Conservation (phyloP, 1,284 basidiomycete genomes). For the Tilletiaria anomala region DNA sequence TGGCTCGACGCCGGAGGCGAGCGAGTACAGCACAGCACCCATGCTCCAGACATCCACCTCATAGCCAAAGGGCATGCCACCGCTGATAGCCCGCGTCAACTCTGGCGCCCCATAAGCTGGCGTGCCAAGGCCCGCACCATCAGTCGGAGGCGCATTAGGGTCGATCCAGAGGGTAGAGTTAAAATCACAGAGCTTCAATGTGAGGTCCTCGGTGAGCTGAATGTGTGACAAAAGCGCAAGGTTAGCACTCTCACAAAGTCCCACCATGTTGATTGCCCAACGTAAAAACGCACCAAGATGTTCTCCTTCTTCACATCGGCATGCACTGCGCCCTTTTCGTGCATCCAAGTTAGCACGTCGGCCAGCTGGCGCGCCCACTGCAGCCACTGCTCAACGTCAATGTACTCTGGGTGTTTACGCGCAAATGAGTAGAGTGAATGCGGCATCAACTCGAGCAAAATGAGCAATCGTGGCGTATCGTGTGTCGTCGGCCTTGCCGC, state of each 20-base stretch:
- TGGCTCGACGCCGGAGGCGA: conserved; percentile 30
- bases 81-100: conserved; percentile 9
- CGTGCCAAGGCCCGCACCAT: conserved; percentile 21
- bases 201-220: conserved; percentile 21
- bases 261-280: too few relatives aligned
- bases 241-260: too few relatives aligned
- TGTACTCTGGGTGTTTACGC: conserved; percentile 8
- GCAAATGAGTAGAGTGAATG: conserved; percentile 19
- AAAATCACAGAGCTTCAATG: conserved; percentile 35
- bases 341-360: conserved; percentile 22
- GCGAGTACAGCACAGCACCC: conserved; percentile 32
- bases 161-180: conserved; percentile 29
- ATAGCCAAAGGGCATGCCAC: not conserved
- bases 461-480: conserved; percentile 28
- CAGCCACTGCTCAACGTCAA: conserved; percentile 24
- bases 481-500: not conserved
- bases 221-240: too few relatives aligned
- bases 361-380: conserved; percentile 28
- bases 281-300: conserved; percentile 3
- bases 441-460: conserved; percentile 33
- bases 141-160: not conserved
- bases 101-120: conserved; percentile 36
- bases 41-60: conserved; percentile 29
- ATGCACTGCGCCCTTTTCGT: conserved; percentile 28
- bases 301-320: conserved; percentile 38